These are phyloP conservation scores for Glycyrrhiza uralensis DNA, from an alignment of 306 rosid species.

Conservation along the genomic window DNA sequence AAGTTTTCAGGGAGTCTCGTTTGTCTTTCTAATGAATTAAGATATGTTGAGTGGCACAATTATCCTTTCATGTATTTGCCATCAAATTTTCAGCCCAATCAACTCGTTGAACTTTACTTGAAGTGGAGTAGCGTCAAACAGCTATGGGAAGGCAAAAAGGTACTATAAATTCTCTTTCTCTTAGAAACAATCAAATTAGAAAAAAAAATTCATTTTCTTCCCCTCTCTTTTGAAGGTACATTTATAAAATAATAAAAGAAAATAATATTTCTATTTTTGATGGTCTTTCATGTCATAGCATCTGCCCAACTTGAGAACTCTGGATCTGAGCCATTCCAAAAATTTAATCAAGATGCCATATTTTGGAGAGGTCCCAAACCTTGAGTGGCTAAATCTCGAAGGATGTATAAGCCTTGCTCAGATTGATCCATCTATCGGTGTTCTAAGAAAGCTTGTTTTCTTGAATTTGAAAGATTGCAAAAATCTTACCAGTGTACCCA, in stretches of 20 bases:
- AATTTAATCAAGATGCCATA: not conserved
- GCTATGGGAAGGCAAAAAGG: slow-evolving; percentile 27
- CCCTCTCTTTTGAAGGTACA: not conserved
- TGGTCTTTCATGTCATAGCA: not conserved
- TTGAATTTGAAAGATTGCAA: not conserved
- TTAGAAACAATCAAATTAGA: not conserved
- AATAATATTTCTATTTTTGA: not conserved
- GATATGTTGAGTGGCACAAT: not conserved
- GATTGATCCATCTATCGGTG: not conserved
- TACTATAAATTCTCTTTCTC: not conserved
- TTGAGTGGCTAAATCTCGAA: not conserved
- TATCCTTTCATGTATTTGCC: slow-evolving; percentile 23
- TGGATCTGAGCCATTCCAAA: not conserved
- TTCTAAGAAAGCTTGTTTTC: not conserved
- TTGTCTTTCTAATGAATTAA: slow-evolving; percentile 13
- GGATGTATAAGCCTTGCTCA: not conserved
- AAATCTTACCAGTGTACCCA: not conserved
- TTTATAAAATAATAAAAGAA: too few species aligned
- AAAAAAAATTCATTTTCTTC: too few species aligned
- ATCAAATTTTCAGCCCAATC: not conserved
- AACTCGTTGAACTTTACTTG: slow-evolving; percentile 14
- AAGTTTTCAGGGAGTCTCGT: slow-evolving; percentile 2
- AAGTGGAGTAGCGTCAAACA: not conserved
- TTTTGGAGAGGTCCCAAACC: not conserved
- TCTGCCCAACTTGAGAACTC: not conserved